Evolutionary conservation across 2,329 filamentous ascomycete genomes (phyloP).

Genomic region (Podosphaera xanthii): DNA sequence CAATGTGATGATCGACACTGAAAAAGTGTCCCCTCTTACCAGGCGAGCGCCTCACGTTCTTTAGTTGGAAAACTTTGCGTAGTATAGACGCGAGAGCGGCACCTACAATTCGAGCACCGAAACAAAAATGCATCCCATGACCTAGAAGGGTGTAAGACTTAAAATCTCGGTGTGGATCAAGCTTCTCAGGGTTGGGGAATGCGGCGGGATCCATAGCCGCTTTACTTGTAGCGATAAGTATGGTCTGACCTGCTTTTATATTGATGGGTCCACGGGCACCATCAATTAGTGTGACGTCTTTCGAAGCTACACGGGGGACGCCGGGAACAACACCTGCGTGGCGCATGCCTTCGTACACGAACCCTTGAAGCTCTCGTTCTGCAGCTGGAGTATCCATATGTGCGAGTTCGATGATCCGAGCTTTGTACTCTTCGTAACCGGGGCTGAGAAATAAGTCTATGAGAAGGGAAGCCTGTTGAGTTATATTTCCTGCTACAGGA

Average conservation of each 20-base stretch:
- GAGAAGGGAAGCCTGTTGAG: slow-evolving; percentile 28
- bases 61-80: slow-evolving; percentile 23
- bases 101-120: slow-evolving; percentile 19
- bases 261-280: slow-evolving; percentile 23
- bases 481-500: slow-evolving; percentile 27
- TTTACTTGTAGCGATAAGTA: slow-evolving; percentile 22
- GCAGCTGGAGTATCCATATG: slow-evolving; percentile 21
- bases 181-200: slow-evolving; percentile 20
- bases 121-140: slow-evolving; percentile 20
- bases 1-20: slow-evolving; percentile 22
- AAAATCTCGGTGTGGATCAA: slow-evolving; percentile 21
- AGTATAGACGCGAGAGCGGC: slow-evolving; percentile 20
- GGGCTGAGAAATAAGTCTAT: slow-evolving; percentile 28
- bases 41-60: slow-evolving; percentile 19
- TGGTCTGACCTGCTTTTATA: slow-evolving; percentile 22
- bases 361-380: slow-evolving; percentile 25
- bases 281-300: slow-evolving; percentile 21
- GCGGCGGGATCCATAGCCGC: slow-evolving; percentile 19
- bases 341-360: slow-evolving; percentile 31
- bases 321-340: slow-evolving; percentile 28
- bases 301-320: slow-evolving; percentile 25
- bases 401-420: slow-evolving; percentile 26
- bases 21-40: slow-evolving; percentile 20
- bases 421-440: slow-evolving; percentile 27
- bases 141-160: slow-evolving; percentile 20